phyloP scores from a whole-genome alignment of 2,329 filamentous ascomycete species.

The Nemania abortiva region DNA sequence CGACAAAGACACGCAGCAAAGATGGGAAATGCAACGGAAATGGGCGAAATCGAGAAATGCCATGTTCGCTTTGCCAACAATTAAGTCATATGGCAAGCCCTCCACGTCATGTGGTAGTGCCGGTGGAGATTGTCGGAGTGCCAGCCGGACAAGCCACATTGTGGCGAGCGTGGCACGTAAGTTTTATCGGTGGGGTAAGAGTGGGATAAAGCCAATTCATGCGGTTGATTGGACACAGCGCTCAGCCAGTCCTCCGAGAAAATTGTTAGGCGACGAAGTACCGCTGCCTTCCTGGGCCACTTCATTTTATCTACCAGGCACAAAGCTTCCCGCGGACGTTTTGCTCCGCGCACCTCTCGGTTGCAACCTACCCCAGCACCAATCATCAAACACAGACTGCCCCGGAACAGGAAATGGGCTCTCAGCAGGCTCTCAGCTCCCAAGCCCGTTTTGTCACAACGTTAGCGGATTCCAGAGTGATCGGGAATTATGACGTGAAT shows the following conservation, averaged over 20 bases:
- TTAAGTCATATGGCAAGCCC: conserved; percentile 14
- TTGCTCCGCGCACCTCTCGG: conserved; percentile 32
- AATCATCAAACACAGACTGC: conserved; percentile 1
- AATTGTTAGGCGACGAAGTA: conserved; percentile 29
- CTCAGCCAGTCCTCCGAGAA: not conserved
- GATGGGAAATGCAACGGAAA: conserved; percentile 30
- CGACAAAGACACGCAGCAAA: conserved; percentile 10
- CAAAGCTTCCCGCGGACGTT: conserved; percentile 23
- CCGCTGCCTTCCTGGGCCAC: not conserved
- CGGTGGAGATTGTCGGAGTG: not conserved
- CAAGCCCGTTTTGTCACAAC: conserved; percentile 16
- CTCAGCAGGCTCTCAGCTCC: not conserved
- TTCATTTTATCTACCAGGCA: not conserved
- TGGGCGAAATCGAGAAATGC: conserved; percentile 26
- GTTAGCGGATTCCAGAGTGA: conserved; percentile 20
- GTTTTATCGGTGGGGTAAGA: not conserved
- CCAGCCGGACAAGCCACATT: conserved; percentile 12
- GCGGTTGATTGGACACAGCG: conserved; percentile 11
- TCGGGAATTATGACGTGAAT: conserved; percentile 38
- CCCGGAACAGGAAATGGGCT: conserved; percentile 28
- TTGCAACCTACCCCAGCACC: not conserved
- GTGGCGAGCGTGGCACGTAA: conserved; percentile 18
- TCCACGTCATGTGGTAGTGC: conserved; percentile 8
- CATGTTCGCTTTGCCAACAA: conserved; percentile 12
- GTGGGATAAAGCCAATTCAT: not conserved